Percentiles rank a stretch among this genome's conserved stretches.
These are phyloP conservation scores for Pythium utonaiense DNA, from an alignment of 352 stramenopile genomes.

Conservation along the genomic window DNA sequence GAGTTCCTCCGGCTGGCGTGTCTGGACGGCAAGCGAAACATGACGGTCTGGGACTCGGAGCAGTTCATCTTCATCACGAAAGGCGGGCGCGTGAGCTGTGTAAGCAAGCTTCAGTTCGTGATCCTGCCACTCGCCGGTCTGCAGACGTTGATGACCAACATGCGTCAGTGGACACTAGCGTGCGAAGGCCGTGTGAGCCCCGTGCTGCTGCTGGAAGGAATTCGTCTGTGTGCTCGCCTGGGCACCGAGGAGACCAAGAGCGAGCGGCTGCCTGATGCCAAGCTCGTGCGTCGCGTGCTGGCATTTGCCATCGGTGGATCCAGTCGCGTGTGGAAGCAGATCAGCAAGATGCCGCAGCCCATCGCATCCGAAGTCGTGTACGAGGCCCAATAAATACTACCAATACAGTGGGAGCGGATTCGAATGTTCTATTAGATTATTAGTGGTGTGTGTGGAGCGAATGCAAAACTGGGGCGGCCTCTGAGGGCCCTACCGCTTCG, in stretches of 20 bases:
- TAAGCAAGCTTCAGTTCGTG: constrained; percentile 70
- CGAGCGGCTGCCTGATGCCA: constrained; percentile 18
- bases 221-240: constrained; percentile 56
- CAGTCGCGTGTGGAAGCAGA: constrained; percentile 65
- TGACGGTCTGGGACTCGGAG: constrained; percentile 86
- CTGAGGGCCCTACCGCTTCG: neutral
- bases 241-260: constrained; percentile 28
- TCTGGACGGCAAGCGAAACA: constrained; percentile 27
- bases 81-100: constrained; percentile 39
- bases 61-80: constrained; percentile 68
- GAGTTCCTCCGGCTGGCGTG: constrained; percentile 80
- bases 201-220: constrained; percentile 33
- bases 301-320: constrained; percentile 60
- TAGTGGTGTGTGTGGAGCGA: neutral
- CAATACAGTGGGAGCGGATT: neutral
- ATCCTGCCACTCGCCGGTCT: constrained; percentile 51
- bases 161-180: constrained; percentile 52
- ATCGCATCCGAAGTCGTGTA: constrained; percentile 53
- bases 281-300: constrained; percentile 53
- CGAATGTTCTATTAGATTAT: constrained; percentile 8
- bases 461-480: neutral
- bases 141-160: constrained; percentile 44
- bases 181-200: constrained; percentile 31
- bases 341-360: constrained; percentile 34
- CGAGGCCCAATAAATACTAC: neutral